These are phyloP conservation scores for Rutidosis leptorrhynchoides DNA, from an alignment of 129 eudicot genomes.

Conservation along the genomic window DNA sequence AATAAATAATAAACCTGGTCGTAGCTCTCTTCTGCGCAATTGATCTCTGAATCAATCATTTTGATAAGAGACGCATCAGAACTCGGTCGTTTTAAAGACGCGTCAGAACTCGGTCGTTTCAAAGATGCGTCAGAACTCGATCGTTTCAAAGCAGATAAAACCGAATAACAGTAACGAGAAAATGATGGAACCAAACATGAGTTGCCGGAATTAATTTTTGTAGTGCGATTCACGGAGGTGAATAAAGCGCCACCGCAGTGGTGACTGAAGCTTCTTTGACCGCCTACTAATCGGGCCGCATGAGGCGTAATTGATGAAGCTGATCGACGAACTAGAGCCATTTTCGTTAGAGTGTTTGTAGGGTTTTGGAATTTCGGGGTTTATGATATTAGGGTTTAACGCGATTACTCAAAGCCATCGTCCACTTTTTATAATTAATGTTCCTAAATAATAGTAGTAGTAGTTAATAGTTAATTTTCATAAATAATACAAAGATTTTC, in stretches of 20 bases:
- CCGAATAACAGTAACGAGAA: conserved; percentile 32
- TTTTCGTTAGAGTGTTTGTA: conserved; percentile 14
- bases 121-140: conserved; percentile 39
- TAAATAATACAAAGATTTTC: too few relatives aligned
- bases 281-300: conserved; percentile 40
- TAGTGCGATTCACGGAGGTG: conserved; percentile 35
- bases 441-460: too few relatives aligned
- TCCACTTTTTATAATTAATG: too few relatives aligned
- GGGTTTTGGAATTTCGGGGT: conserved; percentile 21
- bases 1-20: conserved; percentile 36
- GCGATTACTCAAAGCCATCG: too few relatives aligned
- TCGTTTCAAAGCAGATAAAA: conserved; percentile 30
- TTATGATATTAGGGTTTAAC: conserved; percentile 33
- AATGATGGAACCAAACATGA: conserved; percentile 31
- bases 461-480: too few relatives aligned
- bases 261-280: conserved; percentile 36
- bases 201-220: conserved; percentile 19
- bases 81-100: conserved; percentile 35
- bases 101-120: conserved; percentile 32
- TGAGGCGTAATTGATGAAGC: conserved; percentile 53
- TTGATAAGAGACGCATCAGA: conserved; percentile 55
- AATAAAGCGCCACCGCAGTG: conserved; percentile 40
- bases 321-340: conserved; percentile 67
- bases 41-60: conserved; percentile 55
- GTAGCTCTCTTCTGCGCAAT: conserved; percentile 48